These are phyloP conservation scores for Plasmodium relictum DNA, from an alignment of 169 alveolate species.

Conservation along the genomic window DNA sequence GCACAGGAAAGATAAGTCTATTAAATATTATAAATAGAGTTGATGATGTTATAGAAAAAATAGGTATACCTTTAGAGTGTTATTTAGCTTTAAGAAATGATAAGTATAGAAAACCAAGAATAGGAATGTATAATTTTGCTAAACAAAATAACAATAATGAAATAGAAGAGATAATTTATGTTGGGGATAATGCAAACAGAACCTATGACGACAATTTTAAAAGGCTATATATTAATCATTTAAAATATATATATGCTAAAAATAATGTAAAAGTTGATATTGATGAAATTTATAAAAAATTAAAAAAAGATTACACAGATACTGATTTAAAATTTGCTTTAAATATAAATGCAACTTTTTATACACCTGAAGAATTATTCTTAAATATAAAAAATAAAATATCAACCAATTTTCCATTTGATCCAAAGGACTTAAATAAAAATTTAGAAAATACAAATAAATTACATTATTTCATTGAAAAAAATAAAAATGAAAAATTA, in stretches of 20 bases:
- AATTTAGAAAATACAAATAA: conserved; percentile 12
- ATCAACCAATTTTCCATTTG: conserved; percentile 37
- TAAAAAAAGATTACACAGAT: conserved; percentile 82
- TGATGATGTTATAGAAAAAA: conserved; percentile 51
- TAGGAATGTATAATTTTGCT: conserved; percentile 84
- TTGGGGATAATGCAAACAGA: conserved; percentile 88
- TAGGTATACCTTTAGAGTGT: conserved; percentile 77
- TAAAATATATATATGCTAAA: conserved; percentile 46
- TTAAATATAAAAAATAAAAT: conserved; percentile 56
- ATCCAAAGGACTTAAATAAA: conserved; percentile 31
- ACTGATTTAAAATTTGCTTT: conserved; percentile 85
- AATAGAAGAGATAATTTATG: conserved; percentile 79
- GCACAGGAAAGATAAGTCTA: conserved; percentile 54
- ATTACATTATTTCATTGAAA: too few relatives aligned
- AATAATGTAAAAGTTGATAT: conserved; percentile 78
- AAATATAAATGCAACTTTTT: conserved; percentile 79
- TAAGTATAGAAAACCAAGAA: conserved; percentile 78
- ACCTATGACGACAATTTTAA: conserved; percentile 63
- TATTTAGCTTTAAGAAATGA: conserved; percentile 64
- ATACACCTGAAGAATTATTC: conserved; percentile 84
- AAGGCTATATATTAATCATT: conserved; percentile 65
- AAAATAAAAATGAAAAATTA: neutral
- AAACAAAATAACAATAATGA: conserved; percentile 74
- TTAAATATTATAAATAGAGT: conserved; percentile 53
- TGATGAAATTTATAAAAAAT: conserved; percentile 72